phyloP scores from a whole-genome alignment of 768 basidiomycete species.

The Tubosaeta sp. region DNA sequence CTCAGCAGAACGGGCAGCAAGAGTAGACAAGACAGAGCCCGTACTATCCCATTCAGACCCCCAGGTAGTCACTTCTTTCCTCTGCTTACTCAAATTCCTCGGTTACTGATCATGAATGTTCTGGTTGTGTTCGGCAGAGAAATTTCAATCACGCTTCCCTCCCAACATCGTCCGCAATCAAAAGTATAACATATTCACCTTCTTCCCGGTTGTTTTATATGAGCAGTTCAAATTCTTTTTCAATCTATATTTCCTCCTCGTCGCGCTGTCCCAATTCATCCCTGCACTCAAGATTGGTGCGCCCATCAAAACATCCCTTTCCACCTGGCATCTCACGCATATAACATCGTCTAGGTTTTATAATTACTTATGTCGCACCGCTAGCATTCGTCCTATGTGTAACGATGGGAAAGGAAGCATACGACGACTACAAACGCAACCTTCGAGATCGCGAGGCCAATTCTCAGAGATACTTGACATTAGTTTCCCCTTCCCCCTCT shows the following conservation, averaged over 20 bases:
- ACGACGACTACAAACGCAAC: slow-evolving; percentile 95
- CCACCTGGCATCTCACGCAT: background rate
- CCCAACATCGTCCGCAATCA: slow-evolving; percentile 95
- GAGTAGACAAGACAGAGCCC: slow-evolving; percentile 59
- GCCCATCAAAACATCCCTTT: slow-evolving; percentile 18
- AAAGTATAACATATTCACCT: slow-evolving; percentile 96
- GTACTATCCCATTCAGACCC: slow-evolving; percentile 74
- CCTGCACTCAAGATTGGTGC: slow-evolving; percentile 93
- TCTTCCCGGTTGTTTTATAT: slow-evolving; percentile 95
- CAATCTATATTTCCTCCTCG: slow-evolving; percentile 96
- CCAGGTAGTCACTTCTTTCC: slow-evolving; percentile 42
- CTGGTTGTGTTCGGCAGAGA: slow-evolving; percentile 43
- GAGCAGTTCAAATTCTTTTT: slow-evolving; percentile 99
- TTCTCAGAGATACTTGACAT: slow-evolving; percentile 82
- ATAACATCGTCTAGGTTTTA: slow-evolving; percentile 61
- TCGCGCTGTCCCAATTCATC: slow-evolving; percentile 93
- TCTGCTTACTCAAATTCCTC: background rate
- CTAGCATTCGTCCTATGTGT: slow-evolving; percentile 92
- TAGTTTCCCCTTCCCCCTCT: slow-evolving; percentile 49
- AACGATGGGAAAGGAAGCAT: slow-evolving; percentile 98
- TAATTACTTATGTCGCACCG: slow-evolving; percentile 93
- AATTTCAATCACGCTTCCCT: slow-evolving; percentile 66
- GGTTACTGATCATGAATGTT: background rate
- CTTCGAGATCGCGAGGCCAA: slow-evolving; percentile 93
- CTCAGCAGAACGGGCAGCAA: slow-evolving; percentile 8